Conservation (phyloP, 2,329 filamentous ascomycete genomes). For the Bipolaris gigantea region DNA sequence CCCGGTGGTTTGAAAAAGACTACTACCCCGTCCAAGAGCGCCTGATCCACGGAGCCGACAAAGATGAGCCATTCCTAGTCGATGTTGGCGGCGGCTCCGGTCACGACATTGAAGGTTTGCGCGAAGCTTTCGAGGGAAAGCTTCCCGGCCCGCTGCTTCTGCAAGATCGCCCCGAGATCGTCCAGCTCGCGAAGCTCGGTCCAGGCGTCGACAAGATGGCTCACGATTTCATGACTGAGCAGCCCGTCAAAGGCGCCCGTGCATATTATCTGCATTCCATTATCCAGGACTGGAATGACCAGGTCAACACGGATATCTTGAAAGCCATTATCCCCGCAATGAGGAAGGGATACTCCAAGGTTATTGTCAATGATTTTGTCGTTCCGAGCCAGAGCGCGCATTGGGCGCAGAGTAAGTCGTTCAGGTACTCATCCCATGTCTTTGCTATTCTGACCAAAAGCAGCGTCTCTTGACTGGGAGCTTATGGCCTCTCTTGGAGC, state of each 20-base stretch:
- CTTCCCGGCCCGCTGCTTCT: constrained; percentile 26
- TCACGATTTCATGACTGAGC: constrained; percentile 41
- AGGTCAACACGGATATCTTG: constrained; percentile 26
- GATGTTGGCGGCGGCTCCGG: constrained; percentile 31
- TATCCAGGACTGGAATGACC: constrained; percentile 37
- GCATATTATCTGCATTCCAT: constrained; percentile 36
- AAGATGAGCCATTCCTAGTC: constrained; percentile 21
- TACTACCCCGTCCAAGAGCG: constrained; percentile 32
- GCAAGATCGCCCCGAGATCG: constrained; percentile 29
- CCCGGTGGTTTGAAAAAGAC: constrained; percentile 24
- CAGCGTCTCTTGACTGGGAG: constrained; percentile 30
- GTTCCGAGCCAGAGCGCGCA: constrained; percentile 29
- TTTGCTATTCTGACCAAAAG: neutral
- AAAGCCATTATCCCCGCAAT: constrained; percentile 30
- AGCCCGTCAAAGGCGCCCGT: constrained; percentile 39
- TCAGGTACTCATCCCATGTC: rapidly evolving
- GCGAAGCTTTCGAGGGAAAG: constrained; percentile 16
- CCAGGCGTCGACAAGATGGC: constrained; percentile 31
- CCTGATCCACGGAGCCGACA: constrained; percentile 21
- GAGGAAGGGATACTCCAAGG: constrained; percentile 33
- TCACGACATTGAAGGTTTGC: constrained; percentile 27
- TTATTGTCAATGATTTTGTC: constrained; percentile 34
- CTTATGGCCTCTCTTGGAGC: constrained; percentile 28
- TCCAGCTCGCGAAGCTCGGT: constrained; percentile 25
- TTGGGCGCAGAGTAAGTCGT: constrained; percentile 28